These are phyloP conservation scores for Byssothecium circinans DNA, from an alignment of 2,329 filamentous ascomycete genomes.

Conservation along the genomic window DNA sequence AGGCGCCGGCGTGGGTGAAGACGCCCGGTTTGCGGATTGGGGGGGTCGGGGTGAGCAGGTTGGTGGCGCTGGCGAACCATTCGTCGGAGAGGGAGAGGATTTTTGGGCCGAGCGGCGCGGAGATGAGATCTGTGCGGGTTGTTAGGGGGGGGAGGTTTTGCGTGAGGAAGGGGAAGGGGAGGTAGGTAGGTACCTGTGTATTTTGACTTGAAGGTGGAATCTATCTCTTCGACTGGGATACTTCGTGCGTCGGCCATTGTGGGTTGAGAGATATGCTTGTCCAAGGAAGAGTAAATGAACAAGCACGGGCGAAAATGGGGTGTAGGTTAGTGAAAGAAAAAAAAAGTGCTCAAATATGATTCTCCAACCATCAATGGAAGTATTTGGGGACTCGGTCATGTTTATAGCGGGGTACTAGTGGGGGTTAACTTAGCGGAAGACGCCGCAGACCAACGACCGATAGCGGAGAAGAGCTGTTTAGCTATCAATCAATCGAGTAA, in stretches of 20 bases:
- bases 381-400: too few species aligned
- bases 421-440: slow-evolving; percentile 10
- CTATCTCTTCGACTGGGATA: slow-evolving; percentile 54
- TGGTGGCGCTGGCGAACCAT: slow-evolving; percentile 62
- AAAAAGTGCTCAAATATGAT: too few species aligned
- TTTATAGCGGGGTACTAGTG: slow-evolving; percentile 13
- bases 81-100: slow-evolving; percentile 62
- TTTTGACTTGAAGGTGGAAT: slow-evolving; percentile 57
- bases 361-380: too few species aligned
- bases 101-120: slow-evolving; percentile 53
- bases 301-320: too few species aligned
- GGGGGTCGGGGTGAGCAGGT: slow-evolving; percentile 60
- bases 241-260: slow-evolving; percentile 30
- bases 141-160: not conserved
- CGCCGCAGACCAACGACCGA: slow-evolving; percentile 15
- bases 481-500: too few species aligned
- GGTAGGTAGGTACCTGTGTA: slow-evolving; percentile 48
- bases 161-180: not conserved
- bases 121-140: slow-evolving; percentile 52
- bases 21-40: slow-evolving; percentile 60
- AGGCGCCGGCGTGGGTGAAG: slow-evolving; percentile 62
- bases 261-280: too few species aligned
- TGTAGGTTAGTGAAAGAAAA: too few species aligned
- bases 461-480: slow-evolving; percentile 14
- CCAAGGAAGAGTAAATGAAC: too few species aligned